These are phyloP conservation scores for Auricularia auricula-judae DNA, from an alignment of 768 basidiomycete genomes.

Conservation along the genomic window DNA sequence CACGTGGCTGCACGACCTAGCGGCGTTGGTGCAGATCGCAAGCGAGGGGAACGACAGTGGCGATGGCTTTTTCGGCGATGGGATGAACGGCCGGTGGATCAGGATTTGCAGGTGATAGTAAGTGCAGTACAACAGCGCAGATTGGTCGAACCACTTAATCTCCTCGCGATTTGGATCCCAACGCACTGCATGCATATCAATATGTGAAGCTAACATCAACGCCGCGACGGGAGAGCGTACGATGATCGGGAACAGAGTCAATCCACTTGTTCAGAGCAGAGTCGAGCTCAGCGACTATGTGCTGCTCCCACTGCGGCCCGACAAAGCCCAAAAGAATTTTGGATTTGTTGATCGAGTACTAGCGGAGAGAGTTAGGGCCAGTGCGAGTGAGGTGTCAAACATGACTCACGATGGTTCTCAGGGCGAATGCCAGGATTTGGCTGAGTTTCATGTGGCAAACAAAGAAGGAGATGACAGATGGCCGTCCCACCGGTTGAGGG, in stretches of 20 bases:
- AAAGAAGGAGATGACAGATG: slow-evolving; percentile 46
- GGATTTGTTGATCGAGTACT: slow-evolving; percentile 67
- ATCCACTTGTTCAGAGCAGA: slow-evolving; percentile 65
- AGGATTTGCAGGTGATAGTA: slow-evolving; percentile 63
- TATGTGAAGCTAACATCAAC: background rate
- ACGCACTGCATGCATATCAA: slow-evolving; percentile 15
- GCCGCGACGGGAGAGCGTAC: slow-evolving; percentile 30
- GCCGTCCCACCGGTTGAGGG: slow-evolving; percentile 48
- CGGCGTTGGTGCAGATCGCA: slow-evolving; percentile 74
- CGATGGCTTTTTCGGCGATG: slow-evolving; percentile 41
- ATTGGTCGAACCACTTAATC: slow-evolving; percentile 38
- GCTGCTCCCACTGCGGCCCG: slow-evolving; percentile 48
- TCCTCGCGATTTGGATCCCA: slow-evolving; percentile 34
- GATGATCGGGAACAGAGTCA: slow-evolving; percentile 49
- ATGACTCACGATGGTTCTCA: slow-evolving; percentile 43
- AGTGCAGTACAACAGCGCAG: slow-evolving; percentile 40
- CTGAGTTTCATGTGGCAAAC: slow-evolving; percentile 43
- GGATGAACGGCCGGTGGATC: slow-evolving; percentile 71
- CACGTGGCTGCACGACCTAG: slow-evolving; percentile 63
- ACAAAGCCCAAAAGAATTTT: slow-evolving; percentile 40
- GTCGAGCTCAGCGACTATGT: slow-evolving; percentile 59
- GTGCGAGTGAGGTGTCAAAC: background rate
- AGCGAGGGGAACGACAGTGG: slow-evolving; percentile 50
- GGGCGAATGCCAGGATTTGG: slow-evolving; percentile 48
- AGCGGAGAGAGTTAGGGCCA: slow-evolving; percentile 5